These are phyloP conservation scores for Inonotus obliquus DNA, from an alignment of 1,284 basidiomycete species.

Conservation along the genomic window DNA sequence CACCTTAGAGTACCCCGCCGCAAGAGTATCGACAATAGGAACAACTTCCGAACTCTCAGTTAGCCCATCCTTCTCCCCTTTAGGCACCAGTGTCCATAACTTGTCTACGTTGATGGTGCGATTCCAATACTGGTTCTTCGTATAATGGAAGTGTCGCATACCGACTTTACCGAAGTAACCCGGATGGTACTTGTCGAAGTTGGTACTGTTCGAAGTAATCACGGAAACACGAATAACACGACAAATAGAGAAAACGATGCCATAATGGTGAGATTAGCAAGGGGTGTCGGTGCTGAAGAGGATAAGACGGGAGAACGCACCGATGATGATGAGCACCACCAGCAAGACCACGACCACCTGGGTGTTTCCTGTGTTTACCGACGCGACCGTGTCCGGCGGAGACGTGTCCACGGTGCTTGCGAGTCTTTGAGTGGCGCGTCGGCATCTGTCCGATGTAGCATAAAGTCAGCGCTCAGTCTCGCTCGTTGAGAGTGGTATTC, in stretches of 20 bases:
- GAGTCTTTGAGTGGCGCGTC: conserved; percentile 91
- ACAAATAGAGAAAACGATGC: neutral
- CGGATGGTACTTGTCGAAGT: conserved; percentile 94
- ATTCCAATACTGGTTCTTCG: conserved; percentile 86
- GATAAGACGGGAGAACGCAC: conserved; percentile 40
- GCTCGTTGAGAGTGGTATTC: conserved; percentile 29
- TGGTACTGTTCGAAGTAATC: conserved; percentile 47
- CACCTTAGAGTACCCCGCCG: conserved; percentile 88
- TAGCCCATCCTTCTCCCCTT: conserved; percentile 70
- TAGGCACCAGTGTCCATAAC: conserved; percentile 78
- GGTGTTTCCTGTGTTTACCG: conserved; percentile 99
- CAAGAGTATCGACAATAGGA: conserved; percentile 87
- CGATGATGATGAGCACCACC: conserved; percentile 99
- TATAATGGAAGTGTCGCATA: conserved; percentile 98
- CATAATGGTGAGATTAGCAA: neutral
- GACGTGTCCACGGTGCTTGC: conserved; percentile 98
- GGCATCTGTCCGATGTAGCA: conserved; percentile 57
- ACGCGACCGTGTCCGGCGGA: conserved; percentile 99
- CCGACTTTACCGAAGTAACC: conserved; percentile 99
- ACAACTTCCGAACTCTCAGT: conserved; percentile 72
- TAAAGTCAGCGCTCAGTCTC: neutral
- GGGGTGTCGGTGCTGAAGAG: neutral
- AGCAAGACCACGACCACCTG: conserved; percentile 99
- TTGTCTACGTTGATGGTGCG: conserved; percentile 98
- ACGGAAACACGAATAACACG: neutral